Percentiles rank a stretch among this genome's conserved stretches.
Evolutionary conservation across 768 basidiomycete genomes (phyloP).

Genomic region (Clavaria fumosa): DNA sequence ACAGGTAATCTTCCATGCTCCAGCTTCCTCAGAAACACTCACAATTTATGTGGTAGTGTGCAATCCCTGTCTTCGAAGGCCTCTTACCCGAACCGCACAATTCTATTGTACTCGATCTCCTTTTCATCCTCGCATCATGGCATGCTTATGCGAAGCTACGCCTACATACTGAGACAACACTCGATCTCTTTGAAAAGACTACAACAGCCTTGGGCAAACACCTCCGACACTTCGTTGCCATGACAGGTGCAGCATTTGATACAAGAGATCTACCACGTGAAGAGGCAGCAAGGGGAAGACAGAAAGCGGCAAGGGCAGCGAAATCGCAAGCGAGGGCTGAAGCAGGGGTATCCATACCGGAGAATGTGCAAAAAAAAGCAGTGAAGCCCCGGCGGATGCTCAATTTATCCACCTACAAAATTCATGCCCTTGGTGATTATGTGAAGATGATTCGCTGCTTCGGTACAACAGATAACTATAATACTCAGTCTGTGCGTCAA

Average conservation of each 20-base stretch:
- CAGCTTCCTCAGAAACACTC: no score
- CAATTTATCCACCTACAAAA: conserved; percentile 7
- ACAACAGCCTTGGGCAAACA: conserved; percentile 7
- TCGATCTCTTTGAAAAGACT: conserved; percentile 6
- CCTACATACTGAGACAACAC: conserved; percentile 10
- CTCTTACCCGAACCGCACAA: no score
- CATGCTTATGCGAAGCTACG: conserved; percentile 14
- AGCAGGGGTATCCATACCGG: no score
- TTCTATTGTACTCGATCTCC: no score
- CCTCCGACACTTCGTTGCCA: conserved; percentile 10
- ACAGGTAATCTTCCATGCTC: no score
- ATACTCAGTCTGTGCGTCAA: conserved; percentile 6
- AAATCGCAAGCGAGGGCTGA: conserved; percentile 12
- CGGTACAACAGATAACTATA: conserved; percentile 7
- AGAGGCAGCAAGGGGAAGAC: conserved; percentile 10
- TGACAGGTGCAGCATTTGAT: conserved; percentile 7
- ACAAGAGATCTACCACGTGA: conserved; percentile 15
- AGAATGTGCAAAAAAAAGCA: conserved; percentile 12
- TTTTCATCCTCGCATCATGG: conserved; percentile 7
- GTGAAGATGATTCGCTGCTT: conserved; percentile 2
- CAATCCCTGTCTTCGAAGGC: no score
- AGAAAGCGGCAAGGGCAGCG: conserved; percentile 3
- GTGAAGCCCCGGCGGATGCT: not conserved
- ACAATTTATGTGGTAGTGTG: no score
- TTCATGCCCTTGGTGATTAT: conserved; percentile 8